Percentiles rank a stretch among this genome's conserved stretches.
phyloP scores from a whole-genome alignment of 768 basidiomycete genomes.

The Naganishia onofrii region DNA sequence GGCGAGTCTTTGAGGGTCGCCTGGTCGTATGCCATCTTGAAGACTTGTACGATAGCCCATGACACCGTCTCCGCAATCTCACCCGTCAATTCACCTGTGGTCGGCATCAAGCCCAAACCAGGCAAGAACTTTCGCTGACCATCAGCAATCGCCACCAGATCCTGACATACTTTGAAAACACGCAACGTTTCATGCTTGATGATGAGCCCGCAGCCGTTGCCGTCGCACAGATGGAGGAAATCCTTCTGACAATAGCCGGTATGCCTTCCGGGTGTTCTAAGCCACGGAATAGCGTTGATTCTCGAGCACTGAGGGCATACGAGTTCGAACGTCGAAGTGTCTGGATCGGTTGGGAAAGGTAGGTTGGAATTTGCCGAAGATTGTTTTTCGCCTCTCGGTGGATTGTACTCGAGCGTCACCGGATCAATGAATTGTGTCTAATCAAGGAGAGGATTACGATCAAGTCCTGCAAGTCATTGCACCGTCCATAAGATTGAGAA shows the following conservation, averaged over 20 bases:
- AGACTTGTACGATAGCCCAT: neutral
- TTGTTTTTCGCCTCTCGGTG: neutral
- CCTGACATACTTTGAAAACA: slow-evolving; percentile 12
- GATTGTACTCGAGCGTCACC: slow-evolving; percentile 22
- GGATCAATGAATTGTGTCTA: slow-evolving; percentile 29
- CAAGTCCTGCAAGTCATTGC: neutral
- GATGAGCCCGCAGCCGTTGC: neutral
- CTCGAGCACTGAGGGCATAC: slow-evolving; percentile 23
- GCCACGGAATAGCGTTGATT: neutral
- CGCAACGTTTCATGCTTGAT: slow-evolving; percentile 26
- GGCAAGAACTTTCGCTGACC: slow-evolving; percentile 21
- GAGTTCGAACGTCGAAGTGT: neutral
- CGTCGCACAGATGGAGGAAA: slow-evolving; percentile 10
- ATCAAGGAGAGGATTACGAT: neutral
- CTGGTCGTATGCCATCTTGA: neutral
- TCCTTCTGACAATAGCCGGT: slow-evolving; percentile 26
- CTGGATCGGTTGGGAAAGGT: slow-evolving; percentile 2
- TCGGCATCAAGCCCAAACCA: slow-evolving; percentile 24
- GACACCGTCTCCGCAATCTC: neutral
- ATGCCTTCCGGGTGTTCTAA: neutral
- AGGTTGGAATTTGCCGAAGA: neutral
- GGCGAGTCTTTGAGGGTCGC: neutral
- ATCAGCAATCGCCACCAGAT: neutral
- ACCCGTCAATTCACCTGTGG: slow-evolving; percentile 17
- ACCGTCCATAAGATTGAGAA: neutral